Evolutionary conservation across 768 basidiomycete genomes (phyloP), one percentile per base, ranked within the genome.

Genomic region (Phlegmacium glaucopus): DNA sequence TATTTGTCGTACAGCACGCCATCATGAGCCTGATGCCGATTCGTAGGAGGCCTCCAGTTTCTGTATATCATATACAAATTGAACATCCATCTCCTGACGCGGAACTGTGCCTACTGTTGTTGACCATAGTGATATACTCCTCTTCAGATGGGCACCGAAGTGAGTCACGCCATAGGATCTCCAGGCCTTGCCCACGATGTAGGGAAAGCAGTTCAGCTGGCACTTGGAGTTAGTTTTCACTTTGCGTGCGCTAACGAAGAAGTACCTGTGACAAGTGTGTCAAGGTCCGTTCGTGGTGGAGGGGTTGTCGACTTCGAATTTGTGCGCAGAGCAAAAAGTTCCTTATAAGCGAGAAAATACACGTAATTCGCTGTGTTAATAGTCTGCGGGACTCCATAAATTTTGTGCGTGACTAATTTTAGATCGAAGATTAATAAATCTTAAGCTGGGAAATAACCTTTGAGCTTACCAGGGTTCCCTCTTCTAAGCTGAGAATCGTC

Each of bases 341-440:
- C 90, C 55, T 92, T 79, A 62, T 86, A 94, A 0, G 94, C 95
- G 36, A 92, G 79, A 60, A 98, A 99, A 62, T 95, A 97, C 25
- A 94, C 92, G 54, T 97, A 98, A 61, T 96, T 97, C 0, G 95
- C 95, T 0, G 87, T 84, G 63, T 99, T 99, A 70, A 99, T 94
- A 0, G 95, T 96, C 61, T 97, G 95, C 0, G 95, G 92, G 3
- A 96, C 71, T 1, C 95, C 95, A 57, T 95, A 99, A 55, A 99
- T 95, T 71, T 90, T 91, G 71, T 99, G 94, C 0, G 91, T 82
- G 17, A 94, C 94, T 85, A 52, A 1, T 48, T n/a, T 38, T 15
- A 11, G 17, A 44, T 13, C 22, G 22, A 27, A 27, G 28, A n/a
- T 35, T 38, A 35, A 25, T 18, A 39, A 15, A 29, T 4, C 8